phyloP scores from a whole-genome alignment of 2,329 filamentous ascomycete species.

The Fusarium odoratissimum region DNA sequence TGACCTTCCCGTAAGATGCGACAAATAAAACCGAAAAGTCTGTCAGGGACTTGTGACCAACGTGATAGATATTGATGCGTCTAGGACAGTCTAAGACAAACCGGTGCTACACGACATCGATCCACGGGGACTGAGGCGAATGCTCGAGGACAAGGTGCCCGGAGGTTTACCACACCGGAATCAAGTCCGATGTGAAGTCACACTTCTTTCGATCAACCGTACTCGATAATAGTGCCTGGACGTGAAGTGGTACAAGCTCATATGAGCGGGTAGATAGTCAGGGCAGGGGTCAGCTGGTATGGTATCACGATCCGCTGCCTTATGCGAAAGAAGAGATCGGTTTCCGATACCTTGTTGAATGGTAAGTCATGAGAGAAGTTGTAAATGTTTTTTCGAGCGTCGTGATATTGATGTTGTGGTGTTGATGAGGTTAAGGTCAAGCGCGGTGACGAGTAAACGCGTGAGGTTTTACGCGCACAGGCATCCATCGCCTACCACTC shows the following conservation, averaged over 20 bases:
- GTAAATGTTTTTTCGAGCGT: neutral
- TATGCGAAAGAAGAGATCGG: conserved; percentile 9
- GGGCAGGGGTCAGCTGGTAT: conserved; percentile 11
- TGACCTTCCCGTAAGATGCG: neutral
- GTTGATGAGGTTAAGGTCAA: neutral
- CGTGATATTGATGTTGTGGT: neutral
- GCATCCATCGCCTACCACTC: conserved; percentile 10
- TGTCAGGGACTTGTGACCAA: neutral
- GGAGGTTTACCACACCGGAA: conserved; percentile 11
- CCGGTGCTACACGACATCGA: conserved; percentile 1
- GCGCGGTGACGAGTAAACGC: conserved; percentile 19
- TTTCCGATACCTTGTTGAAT: conserved; percentile 21
- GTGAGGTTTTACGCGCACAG: conserved; percentile 33
- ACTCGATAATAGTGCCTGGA: neutral
- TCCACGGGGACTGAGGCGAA: neutral
- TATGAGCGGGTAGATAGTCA: conserved; percentile 21
- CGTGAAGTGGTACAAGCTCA: conserved; percentile 31
- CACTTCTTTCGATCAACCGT: conserved; percentile 14
- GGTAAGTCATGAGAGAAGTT: neutral
- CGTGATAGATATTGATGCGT: neutral
- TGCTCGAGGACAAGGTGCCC: neutral
- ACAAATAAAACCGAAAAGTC: neutral
- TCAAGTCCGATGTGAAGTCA: neutral
- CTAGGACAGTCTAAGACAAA: neutral
- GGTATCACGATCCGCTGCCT: conserved; percentile 28